phyloP scores from a whole-genome alignment of 768 basidiomycete species.

The Hypsizygus marmoreus region DNA sequence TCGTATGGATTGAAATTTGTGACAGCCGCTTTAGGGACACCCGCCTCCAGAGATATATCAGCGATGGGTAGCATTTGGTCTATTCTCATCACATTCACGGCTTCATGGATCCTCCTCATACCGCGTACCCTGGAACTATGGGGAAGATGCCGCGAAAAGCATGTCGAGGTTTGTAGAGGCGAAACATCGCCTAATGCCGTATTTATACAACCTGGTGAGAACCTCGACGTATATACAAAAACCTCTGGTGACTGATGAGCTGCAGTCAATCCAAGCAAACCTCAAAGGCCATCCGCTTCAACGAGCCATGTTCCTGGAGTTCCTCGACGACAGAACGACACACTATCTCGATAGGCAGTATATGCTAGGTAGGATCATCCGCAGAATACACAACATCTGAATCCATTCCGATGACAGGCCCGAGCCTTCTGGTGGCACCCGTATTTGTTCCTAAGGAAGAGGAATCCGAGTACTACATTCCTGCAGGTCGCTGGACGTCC shows the following conservation, averaged over 20 bases:
- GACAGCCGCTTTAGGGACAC: constrained; percentile 44
- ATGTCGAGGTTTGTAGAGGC: constrained; percentile 63
- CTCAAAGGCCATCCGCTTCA: constrained; percentile 56
- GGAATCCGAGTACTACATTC: constrained; percentile 61
- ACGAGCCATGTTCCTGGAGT: constrained; percentile 70
- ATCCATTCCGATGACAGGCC: constrained; percentile 36
- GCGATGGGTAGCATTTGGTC: constrained; percentile 76
- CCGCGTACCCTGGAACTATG: constrained; percentile 78
- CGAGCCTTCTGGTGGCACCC: constrained; percentile 61
- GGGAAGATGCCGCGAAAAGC: constrained; percentile 64
- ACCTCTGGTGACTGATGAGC: constrained; percentile 1
- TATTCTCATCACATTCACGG: constrained; percentile 77
- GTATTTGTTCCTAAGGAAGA: constrained; percentile 58
- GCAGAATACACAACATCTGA: constrained; percentile 4
- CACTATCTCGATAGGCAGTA: constrained; percentile 63
- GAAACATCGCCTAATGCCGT: constrained; percentile 77
- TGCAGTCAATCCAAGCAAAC: constrained; percentile 54
- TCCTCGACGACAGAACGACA: constrained; percentile 57
- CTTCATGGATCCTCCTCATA: constrained; percentile 75
- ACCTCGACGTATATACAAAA: neutral
- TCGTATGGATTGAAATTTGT: neutral
- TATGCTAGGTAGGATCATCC: constrained; percentile 38
- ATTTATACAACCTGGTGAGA: constrained; percentile 58
- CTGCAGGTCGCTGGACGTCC: constrained; percentile 61
- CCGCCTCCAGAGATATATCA: constrained; percentile 71